These are phyloP conservation scores for Monosporascus ibericus DNA, from an alignment of 2,329 filamentous ascomycete genomes.

Conservation along the genomic window DNA sequence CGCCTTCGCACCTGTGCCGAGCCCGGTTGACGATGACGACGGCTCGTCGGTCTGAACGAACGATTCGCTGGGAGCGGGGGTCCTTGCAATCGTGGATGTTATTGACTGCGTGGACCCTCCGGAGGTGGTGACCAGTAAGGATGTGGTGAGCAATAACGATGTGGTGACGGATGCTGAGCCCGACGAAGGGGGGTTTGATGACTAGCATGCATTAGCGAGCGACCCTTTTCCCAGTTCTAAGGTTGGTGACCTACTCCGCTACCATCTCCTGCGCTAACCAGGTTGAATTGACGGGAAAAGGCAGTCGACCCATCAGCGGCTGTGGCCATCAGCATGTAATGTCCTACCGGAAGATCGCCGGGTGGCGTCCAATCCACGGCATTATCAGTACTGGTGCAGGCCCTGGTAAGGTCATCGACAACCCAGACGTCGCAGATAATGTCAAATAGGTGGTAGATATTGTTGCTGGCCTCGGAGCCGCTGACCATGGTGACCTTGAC, in stretches of 20 bases:
- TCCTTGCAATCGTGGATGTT: neutral
- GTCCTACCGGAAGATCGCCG: neutral
- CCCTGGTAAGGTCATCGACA: neutral
- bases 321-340: neutral
- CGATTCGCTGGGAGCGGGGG: neutral
- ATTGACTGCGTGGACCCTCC: neutral
- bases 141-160: neutral
- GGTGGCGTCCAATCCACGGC: neutral
- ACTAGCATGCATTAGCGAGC: neutral
- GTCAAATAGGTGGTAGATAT: conserved; percentile 13
- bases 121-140: neutral
- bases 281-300: neutral
- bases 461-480: neutral
- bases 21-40: neutral
- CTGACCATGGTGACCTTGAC: neutral
- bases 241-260: neutral
- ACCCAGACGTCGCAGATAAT: conserved; percentile 9
- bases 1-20: conserved; percentile 1
- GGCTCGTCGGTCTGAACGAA: neutral
- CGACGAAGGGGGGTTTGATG: neutral
- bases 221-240: neutral
- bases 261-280: neutral
- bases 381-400: neutral
- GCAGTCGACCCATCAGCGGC: neutral
- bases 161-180: neutral